Percentiles rank a stretch among this genome's conserved stretches.
These are phyloP conservation scores for Zanthoxylum bungeanum DNA, from an alignment of 345 rosid species.

Conservation along the genomic window DNA sequence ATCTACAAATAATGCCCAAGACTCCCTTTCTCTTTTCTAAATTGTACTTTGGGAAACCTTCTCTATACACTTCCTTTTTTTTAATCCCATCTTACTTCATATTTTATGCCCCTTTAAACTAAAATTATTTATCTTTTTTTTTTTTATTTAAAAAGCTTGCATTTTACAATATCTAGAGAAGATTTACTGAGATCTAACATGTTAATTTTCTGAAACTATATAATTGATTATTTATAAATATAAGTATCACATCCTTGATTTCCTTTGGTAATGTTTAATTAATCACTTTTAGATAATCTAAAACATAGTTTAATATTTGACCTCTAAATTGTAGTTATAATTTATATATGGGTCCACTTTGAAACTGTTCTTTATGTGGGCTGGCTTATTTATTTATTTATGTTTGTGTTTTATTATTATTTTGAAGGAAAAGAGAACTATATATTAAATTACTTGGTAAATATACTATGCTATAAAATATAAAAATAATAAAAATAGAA, in stretches of 20 bases:
- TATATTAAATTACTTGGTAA: slow-evolving; percentile 8
- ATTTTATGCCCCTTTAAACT: background rate
- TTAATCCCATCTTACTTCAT: background rate
- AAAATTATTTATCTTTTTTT: too few relatives aligned
- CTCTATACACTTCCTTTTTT: background rate
- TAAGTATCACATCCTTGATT: slow-evolving; percentile 24
- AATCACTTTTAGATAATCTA: slow-evolving; percentile 18
- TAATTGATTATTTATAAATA: slow-evolving; percentile 6
- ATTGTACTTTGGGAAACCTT: too few relatives aligned
- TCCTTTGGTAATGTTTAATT: slow-evolving; percentile 9
- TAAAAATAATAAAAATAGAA: too few relatives aligned
- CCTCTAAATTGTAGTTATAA: slow-evolving; percentile 16
- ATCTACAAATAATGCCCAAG: too few relatives aligned
- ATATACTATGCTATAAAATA: too few relatives aligned
- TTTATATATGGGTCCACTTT: too few relatives aligned
- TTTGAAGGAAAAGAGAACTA: slow-evolving; percentile 2
- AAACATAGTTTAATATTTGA: slow-evolving; percentile 31
- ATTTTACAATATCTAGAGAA: slow-evolving; percentile 15
- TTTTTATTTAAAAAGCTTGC: too few relatives aligned
- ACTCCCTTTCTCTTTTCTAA: too few relatives aligned
- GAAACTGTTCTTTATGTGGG: slow-evolving; percentile 7
- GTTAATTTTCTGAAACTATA: background rate
- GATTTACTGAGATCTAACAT: slow-evolving; percentile 25
- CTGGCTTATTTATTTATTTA: background rate
- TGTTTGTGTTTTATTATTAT: slow-evolving; percentile 4